Conservation (phyloP, 352 stramenopile species). For the Peronospora farinosa region DNA sequence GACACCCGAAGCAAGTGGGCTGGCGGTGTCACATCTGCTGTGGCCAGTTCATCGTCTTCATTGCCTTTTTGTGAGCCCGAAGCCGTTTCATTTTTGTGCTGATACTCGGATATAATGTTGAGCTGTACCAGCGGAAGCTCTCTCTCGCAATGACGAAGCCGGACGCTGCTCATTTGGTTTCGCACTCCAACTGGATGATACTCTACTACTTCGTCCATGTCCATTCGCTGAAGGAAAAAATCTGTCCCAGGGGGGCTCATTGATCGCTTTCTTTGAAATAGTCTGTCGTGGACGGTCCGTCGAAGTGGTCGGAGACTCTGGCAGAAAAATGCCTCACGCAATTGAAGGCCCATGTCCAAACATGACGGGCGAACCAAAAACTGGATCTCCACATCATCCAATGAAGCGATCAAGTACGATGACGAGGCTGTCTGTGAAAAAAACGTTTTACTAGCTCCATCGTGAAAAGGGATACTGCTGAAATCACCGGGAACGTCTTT, state of each 20-base stretch:
- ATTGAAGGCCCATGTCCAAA: slow-evolving; percentile 58
- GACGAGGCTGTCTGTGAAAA: slow-evolving; percentile 6
- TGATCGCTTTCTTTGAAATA: slow-evolving; percentile 15
- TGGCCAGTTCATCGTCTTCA: slow-evolving; percentile 5
- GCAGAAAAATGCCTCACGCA: slow-evolving; percentile 65
- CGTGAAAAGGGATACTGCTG: slow-evolving; percentile 6
- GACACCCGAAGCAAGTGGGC: slow-evolving; percentile 46
- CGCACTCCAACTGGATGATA: slow-evolving; percentile 52
- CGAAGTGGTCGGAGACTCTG: slow-evolving; percentile 16
- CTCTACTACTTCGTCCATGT: slow-evolving; percentile 59
- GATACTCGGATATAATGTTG: slow-evolving; percentile 44
- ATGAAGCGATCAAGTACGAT: slow-evolving; percentile 36
- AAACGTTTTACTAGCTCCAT: slow-evolving; percentile 9
- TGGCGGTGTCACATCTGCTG: slow-evolving; percentile 11
- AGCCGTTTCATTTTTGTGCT: slow-evolving; percentile 16
- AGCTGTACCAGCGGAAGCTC: slow-evolving; percentile 66
- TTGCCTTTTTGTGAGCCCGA: slow-evolving; percentile 15
- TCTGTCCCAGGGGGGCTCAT: slow-evolving; percentile 27
- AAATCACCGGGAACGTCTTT: slow-evolving; percentile 26
- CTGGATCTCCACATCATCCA: slow-evolving; percentile 68
- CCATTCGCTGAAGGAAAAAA: slow-evolving; percentile 72
- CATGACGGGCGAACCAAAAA: slow-evolving; percentile 60
- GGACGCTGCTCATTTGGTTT: slow-evolving; percentile 70
- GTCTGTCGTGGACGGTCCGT: slow-evolving; percentile 10
- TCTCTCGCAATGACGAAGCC: slow-evolving; percentile 57